Percentiles rank a stretch among this genome's conserved stretches.
Evolutionary conservation across 768 basidiomycete genomes (phyloP).

Genomic region (Erythrobasidium yunnanense): DNA sequence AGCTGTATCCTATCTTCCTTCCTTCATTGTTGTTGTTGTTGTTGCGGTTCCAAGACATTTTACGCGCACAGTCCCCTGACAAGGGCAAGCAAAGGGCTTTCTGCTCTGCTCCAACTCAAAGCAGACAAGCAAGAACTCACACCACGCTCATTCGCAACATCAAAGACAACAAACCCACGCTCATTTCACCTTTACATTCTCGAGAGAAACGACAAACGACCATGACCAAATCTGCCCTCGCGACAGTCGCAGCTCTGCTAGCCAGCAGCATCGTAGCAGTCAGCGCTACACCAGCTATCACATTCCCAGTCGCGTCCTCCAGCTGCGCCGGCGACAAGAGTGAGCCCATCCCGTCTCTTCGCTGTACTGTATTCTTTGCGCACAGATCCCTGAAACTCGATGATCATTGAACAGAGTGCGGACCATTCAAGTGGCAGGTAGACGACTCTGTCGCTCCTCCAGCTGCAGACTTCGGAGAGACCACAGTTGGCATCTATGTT

Average conservation of each 20-base stretch:
- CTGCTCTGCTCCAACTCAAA: neutral
- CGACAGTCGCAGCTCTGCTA: neutral
- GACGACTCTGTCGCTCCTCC: slow-evolving; percentile 1
- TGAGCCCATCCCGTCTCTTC: neutral
- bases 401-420: slow-evolving; percentile 6
- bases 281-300: neutral
- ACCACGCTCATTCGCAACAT: too few species aligned
- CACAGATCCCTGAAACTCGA: neutral
- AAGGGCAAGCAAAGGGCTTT: neutral
- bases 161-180: too few species aligned
- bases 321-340: slow-evolving; percentile 13
- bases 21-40: neutral
- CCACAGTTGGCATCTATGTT: slow-evolving; percentile 14
- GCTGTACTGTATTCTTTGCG: neutral
- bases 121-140: too few species aligned
- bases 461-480: slow-evolving; percentile 4
- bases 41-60: neutral
- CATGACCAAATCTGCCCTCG: slow-evolving; percentile 4
- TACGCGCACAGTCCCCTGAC: neutral
- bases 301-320: slow-evolving; percentile 11
- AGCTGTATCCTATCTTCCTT: neutral
- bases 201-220: neutral
- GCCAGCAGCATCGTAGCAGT: neutral
- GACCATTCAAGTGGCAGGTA: slow-evolving; percentile 9
- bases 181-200: too few species aligned